phyloP scores from a whole-genome alignment of 495 filamentous ascomycete species.

The Oleoguttula mirabilis region DNA sequence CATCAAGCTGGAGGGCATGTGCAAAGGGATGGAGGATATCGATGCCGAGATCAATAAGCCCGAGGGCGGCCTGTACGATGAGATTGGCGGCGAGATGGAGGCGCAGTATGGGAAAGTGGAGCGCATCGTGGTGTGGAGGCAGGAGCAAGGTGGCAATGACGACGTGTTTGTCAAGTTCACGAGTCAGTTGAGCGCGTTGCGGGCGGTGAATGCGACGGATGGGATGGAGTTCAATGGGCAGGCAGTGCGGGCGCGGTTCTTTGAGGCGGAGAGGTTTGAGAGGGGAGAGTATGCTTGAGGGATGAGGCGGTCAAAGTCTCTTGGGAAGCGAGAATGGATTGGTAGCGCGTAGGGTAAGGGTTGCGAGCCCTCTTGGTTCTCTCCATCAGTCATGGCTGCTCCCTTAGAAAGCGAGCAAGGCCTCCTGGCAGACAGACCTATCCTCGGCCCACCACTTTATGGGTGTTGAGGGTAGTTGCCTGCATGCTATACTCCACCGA shows the following conservation, averaged over 20 bases:
- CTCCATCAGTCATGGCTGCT: too few species aligned
- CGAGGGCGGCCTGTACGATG: constrained; percentile 57
- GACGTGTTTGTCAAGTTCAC: constrained; percentile 89
- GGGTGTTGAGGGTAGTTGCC: too few species aligned
- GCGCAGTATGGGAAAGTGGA: constrained; percentile 83
- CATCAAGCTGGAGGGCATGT: constrained; percentile 66
- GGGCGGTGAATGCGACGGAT: constrained; percentile 82
- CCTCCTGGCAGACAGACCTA: too few species aligned
- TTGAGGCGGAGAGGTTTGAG: constrained; percentile 70
- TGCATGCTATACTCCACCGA: too few species aligned
- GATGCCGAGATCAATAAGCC: constrained; percentile 53
- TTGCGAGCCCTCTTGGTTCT: too few species aligned
- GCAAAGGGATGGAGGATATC: constrained; percentile 68
- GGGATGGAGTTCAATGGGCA: constrained; percentile 81
- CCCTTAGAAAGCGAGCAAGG: too few species aligned
- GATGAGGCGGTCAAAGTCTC: neutral
- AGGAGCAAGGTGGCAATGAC: constrained; percentile 35
- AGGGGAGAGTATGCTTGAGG: constrained; percentile 44
- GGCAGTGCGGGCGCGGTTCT: constrained; percentile 64
- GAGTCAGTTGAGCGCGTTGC: constrained; percentile 61
- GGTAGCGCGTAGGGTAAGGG: too few species aligned
- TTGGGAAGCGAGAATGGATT: too few species aligned
- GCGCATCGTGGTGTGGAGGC: constrained; percentile 58
- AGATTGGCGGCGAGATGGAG: constrained; percentile 82
- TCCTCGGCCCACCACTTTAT: too few species aligned